Evolutionary conservation across 148 eudicot species (phyloP).

Genomic region (Fagopyrum tataricum): DNA sequence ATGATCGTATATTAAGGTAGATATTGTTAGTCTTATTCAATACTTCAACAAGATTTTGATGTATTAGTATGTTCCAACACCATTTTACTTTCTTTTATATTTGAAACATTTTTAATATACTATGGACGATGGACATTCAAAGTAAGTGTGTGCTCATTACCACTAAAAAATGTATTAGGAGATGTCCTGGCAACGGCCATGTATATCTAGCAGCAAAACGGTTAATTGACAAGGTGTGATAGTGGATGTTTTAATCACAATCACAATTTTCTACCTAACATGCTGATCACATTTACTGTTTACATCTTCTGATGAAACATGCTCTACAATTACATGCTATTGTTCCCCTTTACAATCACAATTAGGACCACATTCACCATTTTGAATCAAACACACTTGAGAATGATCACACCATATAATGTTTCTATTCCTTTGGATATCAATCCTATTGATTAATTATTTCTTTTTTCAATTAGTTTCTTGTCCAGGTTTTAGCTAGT

Average conservation of each 20-base stretch:
- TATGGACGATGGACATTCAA: neutral
- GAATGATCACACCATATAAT: neutral
- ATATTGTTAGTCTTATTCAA: neutral
- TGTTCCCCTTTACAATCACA: neutral
- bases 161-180: neutral
- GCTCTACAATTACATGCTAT: neutral
- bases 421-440: neutral
- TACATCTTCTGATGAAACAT: neutral
- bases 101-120: neutral
- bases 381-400: neutral
- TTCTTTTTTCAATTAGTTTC: neutral
- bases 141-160: neutral
- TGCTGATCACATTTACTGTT: neutral
- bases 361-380: neutral
- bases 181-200: neutral
- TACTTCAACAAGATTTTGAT: neutral
- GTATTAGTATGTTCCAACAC: neutral
- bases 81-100: neutral
- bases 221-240: neutral
- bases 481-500: neutral
- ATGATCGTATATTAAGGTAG: constrained; percentile 90
- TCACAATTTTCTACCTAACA: neutral
- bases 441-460: neutral
- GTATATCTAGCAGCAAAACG: neutral
- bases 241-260: neutral